Conservation (phyloP, 108 stramenopile species). For the Conticribra weissflogii region DNA sequence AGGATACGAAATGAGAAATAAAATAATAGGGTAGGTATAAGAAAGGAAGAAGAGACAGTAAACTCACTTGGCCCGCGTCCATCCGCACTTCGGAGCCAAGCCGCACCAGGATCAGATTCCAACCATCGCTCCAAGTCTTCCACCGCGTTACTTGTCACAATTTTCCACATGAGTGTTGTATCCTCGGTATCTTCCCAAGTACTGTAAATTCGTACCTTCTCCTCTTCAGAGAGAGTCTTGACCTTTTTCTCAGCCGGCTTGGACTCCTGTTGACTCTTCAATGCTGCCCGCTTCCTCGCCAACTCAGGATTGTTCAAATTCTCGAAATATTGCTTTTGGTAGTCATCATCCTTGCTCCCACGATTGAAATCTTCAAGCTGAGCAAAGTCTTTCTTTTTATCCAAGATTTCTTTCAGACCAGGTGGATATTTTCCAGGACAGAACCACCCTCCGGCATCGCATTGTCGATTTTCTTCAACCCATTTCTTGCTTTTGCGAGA, state of each 20-base stretch:
- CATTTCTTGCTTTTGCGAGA: slow-evolving; percentile 80
- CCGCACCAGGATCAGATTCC: slow-evolving; percentile 72
- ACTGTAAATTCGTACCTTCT: slow-evolving; percentile 70
- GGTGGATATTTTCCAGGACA: slow-evolving; percentile 93
- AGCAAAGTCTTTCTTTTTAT: slow-evolving; percentile 84
- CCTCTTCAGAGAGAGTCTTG: slow-evolving; percentile 44
- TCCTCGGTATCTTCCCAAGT: slow-evolving; percentile 85
- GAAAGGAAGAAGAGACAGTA: no score
- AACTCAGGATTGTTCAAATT: slow-evolving; percentile 71
- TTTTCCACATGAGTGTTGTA: slow-evolving; percentile 87
- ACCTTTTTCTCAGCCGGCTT: slow-evolving; percentile 13
- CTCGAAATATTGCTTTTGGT: slow-evolving; percentile 89
- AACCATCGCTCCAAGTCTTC: slow-evolving; percentile 72
- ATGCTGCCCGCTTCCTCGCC: slow-evolving; percentile 56
- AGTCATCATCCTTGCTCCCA: slow-evolving; percentile 73
- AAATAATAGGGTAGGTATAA: no score
- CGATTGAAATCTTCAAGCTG: slow-evolving; percentile 95
- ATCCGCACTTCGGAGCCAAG: slow-evolving; percentile 83
- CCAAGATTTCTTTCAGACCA: slow-evolving; percentile 67
- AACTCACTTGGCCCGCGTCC: slow-evolving; percentile 77
- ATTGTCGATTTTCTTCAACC: slow-evolving; percentile 80
- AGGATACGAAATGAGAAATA: no score
- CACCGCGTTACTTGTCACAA: slow-evolving; percentile 64
- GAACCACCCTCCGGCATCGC: slow-evolving; percentile 91
- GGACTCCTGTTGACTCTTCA: slow-evolving; percentile 37